A percentile compares a stretch with the other conserved stretches of the same genome.
phyloP scores from a whole-genome alignment of 768 basidiomycete genomes.

The Tremella yokohamensis region DNA sequence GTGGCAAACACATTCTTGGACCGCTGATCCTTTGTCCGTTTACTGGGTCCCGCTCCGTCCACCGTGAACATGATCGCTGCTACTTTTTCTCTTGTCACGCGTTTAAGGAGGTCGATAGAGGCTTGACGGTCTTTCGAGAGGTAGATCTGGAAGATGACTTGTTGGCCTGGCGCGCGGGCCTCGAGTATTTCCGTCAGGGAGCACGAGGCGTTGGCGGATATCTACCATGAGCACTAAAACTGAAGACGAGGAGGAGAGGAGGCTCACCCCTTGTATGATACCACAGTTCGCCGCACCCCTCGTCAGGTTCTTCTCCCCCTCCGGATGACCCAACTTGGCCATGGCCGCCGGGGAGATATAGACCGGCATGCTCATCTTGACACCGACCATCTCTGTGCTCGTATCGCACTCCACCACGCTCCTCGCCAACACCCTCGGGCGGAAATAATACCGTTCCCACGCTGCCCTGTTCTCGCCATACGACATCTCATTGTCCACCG shows the following conservation, averaged over 20 bases:
- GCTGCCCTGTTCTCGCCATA: conserved; percentile 43
- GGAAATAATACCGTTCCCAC: conserved; percentile 49
- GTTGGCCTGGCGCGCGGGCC: conserved; percentile 42
- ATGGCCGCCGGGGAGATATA: conserved; percentile 50
- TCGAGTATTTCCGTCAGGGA: conserved; percentile 52
- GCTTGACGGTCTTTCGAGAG: conserved; percentile 67
- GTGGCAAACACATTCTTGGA: conserved; percentile 29
- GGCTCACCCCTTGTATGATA: conserved; percentile 65
- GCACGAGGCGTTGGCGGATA: conserved; percentile 52
- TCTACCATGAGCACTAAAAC: conserved; percentile 21
- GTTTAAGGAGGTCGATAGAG: conserved; percentile 67
- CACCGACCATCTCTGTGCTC: conserved; percentile 41
- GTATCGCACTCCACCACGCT: conserved; percentile 21
- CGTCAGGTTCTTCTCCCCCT: conserved; percentile 78
- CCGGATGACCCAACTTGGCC: conserved; percentile 69
- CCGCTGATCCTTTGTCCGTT: conserved; percentile 55
- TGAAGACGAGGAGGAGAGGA: neutral
- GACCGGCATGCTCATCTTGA: conserved; percentile 35
- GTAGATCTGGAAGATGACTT: conserved; percentile 60
- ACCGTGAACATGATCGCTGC: conserved; percentile 89
- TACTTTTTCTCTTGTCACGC: conserved; percentile 70
- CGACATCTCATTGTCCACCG: conserved; percentile 5
- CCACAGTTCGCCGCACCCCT: conserved; percentile 63
- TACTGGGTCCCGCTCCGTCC: conserved; percentile 77
- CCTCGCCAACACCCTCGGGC: conserved; percentile 39